Conservation (phyloP, 2,329 filamentous ascomycete species). For the Pseudogymnoascus sp. region DNA sequence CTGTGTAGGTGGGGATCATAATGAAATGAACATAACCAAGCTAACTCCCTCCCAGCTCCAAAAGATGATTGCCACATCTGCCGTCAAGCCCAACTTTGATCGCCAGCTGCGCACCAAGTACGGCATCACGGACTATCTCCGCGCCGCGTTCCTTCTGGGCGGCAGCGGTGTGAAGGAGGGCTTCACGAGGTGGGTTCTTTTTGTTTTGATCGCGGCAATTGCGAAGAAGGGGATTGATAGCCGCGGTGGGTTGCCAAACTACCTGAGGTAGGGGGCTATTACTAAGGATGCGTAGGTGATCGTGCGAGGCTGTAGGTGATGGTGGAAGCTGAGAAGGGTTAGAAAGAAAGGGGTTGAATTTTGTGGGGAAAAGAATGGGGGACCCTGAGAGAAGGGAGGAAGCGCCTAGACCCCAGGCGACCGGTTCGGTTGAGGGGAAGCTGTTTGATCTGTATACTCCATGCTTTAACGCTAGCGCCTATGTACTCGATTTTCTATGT, state of each 20-base stretch:
- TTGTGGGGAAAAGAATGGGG: not conserved
- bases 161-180: slow-evolving; percentile 43
- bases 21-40: not conserved
- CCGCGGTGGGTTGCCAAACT: slow-evolving; percentile 10
- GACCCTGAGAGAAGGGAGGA: not conserved
- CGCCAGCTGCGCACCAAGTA: slow-evolving; percentile 48
- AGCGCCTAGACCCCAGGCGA: not conserved
- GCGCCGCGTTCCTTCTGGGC: slow-evolving; percentile 46
- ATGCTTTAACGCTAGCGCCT: not conserved
- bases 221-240: slow-evolving; percentile 15
- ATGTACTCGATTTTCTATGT: slow-evolving; percentile 6
- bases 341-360: not conserved
- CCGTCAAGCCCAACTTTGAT: slow-evolving; percentile 53
- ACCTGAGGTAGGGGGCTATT: slow-evolving; percentile 8
- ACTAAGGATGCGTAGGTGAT: not conserved
- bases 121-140: slow-evolving; percentile 49
- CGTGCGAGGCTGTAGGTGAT: not conserved
- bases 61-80: slow-evolving; percentile 38
- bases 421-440: not conserved
- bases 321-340: not conserved
- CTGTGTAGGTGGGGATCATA: not conserved
- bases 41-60: slow-evolving; percentile 35
- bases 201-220: slow-evolving; percentile 30
- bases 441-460: slow-evolving; percentile 1
- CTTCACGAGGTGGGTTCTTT: slow-evolving; percentile 46